Percentiles rank a stretch among this genome's conserved stretches.
Evolutionary conservation across 371 early-diverging fungal genomes (phyloP).

Genomic region (Caulochytrium protostelioides): DNA sequence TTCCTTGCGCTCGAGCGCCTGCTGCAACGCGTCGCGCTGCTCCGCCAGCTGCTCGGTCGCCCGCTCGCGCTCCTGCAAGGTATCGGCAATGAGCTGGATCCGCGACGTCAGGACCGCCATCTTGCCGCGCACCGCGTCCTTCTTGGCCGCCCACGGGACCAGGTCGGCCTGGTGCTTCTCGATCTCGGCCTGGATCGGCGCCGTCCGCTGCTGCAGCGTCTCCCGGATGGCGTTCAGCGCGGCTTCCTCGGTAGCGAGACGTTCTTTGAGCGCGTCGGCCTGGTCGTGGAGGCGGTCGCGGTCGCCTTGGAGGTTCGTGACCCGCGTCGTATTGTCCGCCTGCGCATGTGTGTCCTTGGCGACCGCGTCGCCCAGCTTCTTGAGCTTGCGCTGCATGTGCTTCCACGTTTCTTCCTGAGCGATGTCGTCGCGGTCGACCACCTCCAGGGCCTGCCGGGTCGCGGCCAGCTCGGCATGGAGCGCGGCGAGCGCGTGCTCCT

Average conservation of each 20-base stretch:
- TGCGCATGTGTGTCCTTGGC: too few relatives aligned
- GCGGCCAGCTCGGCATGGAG: background rate
- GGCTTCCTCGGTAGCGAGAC: slow-evolving; percentile 38
- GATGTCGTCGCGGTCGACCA: too few relatives aligned
- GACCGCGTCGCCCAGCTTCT: slow-evolving; percentile 9
- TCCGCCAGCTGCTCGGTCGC: slow-evolving; percentile 28
- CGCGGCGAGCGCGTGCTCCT: background rate
- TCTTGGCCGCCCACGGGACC: slow-evolving; percentile 64
- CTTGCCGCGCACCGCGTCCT: too few relatives aligned
- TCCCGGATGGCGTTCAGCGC: slow-evolving; percentile 52
- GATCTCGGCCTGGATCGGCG: slow-evolving; percentile 34
- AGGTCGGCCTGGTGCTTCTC: slow-evolving; percentile 51
- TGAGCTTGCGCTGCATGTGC: slow-evolving; percentile 1
- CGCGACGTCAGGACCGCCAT: too few relatives aligned
- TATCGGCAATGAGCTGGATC: too few relatives aligned
- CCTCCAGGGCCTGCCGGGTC: slow-evolving; percentile 22
- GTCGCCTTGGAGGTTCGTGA: slow-evolving; percentile 22
- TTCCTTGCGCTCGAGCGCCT: too few relatives aligned
- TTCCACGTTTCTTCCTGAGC: slow-evolving; percentile 1
- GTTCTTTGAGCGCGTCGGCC: slow-evolving; percentile 34
- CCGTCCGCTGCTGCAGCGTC: slow-evolving; percentile 27
- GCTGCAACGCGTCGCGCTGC: slow-evolving; percentile 14
- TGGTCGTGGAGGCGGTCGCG: slow-evolving; percentile 28
- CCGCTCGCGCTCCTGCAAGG: slow-evolving; percentile 3
- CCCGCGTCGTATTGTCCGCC: background rate